Base-by-base conservation (phyloP, 257 asterid species). In the Forsythia viridissima region DNA sequence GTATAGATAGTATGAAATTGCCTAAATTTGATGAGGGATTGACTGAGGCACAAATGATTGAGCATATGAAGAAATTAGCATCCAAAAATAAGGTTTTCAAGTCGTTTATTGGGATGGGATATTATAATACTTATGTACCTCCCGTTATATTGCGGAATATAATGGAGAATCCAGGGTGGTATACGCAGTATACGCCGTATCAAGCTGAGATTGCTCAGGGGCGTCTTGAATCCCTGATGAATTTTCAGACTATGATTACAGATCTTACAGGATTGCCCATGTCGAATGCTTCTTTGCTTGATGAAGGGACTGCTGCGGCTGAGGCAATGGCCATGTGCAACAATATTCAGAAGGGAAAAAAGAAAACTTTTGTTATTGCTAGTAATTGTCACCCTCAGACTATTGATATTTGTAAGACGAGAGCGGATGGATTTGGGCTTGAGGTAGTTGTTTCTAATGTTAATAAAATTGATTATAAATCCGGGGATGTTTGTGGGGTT, bases 281-380 rank as follows among this genome's bases (percentile, higher is more conserved):
- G 99, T 89, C 99, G 38, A 93, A 95, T 77, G 97, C 99, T 3
- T 95, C 99, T 16, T 83, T 92, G 71, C 87, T 95, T 42, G 99
- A 95, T 57, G 99, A 95, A 57, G 96, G 97, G 43, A 95, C 99
- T 0, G 98, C 98, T 0, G 99, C 99, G 0, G 99, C 99, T 15
- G 99, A 95, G 88, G 99, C 99, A 36, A 95, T 95, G 99, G 96
- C 99, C 12, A 95, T 95, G 99, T 95, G 99, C 72, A 95, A 93
- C 73, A 95, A 95, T 73, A 95, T 95, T 20, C 87, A 71, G 0
- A 94, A 90, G 84, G 97, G 99, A 12, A 95, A 95, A 84, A 92
- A 89, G 87, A 95, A 92, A 80, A 95, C 98, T 11, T 95, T 95
- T 76, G 73, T 95, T 8, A 89, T 93, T 71, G 97, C 99, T 8